These are phyloP conservation scores for Chalciporus sp. DNA, from an alignment of 1,284 basidiomycete genomes.

Conservation along the genomic window DNA sequence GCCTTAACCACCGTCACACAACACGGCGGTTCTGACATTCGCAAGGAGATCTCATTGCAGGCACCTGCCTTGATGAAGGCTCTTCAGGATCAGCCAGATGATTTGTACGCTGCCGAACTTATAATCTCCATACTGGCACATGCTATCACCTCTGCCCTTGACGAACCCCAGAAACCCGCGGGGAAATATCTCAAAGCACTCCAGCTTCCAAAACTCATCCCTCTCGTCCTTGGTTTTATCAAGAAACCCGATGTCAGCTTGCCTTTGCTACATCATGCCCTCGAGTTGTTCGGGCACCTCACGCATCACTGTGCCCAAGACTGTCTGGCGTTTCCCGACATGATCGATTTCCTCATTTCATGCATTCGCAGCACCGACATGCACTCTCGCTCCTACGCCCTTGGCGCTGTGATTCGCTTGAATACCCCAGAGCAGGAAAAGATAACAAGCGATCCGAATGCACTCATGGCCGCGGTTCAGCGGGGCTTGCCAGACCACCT, in stretches of 20 bases:
- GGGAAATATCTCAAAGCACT: slow-evolving; percentile 40
- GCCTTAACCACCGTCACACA: slow-evolving; percentile 58
- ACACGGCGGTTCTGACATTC: slow-evolving; percentile 52
- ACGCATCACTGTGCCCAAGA: slow-evolving; percentile 45
- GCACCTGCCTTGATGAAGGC: slow-evolving; percentile 42
- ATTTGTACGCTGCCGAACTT: slow-evolving; percentile 50
- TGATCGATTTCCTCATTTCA: slow-evolving; percentile 53
- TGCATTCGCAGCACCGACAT: slow-evolving; percentile 56
- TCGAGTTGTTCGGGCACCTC: slow-evolving; percentile 45
- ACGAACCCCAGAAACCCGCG: slow-evolving; percentile 37
- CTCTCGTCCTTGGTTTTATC: slow-evolving; percentile 43
- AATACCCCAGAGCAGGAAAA: slow-evolving; percentile 46
- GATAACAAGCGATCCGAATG: slow-evolving; percentile 43
- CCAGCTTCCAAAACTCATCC: slow-evolving; percentile 47
- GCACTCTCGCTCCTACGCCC: slow-evolving; percentile 46
- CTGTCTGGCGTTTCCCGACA: slow-evolving; percentile 43
- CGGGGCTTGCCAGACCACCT: slow-evolving; percentile 48
- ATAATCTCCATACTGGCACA: slow-evolving; percentile 53
- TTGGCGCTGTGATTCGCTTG: slow-evolving; percentile 53
- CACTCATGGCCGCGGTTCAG: slow-evolving; percentile 40
- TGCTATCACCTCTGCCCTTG: slow-evolving; percentile 44
- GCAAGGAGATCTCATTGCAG: slow-evolving; percentile 50
- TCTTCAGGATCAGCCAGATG: slow-evolving; percentile 50
- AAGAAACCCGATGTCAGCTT: slow-evolving; percentile 44
- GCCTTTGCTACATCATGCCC: slow-evolving; percentile 50